Evolutionary conservation across 495 filamentous ascomycete genomes (phyloP).

Genomic region (Peziza echinospora): DNA sequence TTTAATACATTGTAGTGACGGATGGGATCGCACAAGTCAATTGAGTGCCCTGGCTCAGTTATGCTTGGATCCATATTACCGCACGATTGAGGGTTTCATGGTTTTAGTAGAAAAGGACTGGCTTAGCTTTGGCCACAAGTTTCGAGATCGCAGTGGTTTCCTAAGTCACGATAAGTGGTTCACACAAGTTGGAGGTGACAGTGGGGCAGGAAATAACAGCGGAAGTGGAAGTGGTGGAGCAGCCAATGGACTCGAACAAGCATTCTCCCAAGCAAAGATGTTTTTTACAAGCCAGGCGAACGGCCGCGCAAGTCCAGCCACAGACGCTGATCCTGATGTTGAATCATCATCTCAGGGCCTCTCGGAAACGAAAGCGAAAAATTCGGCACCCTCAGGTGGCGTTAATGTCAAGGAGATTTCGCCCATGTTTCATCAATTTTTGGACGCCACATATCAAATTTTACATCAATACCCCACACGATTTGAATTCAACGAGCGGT

Average conservation of each 20-base stretch:
- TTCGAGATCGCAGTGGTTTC: constrained; percentile 67
- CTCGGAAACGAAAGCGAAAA: neutral
- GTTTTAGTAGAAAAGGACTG: constrained; percentile 93
- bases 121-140: constrained; percentile 96
- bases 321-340: constrained; percentile 11
- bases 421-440: constrained; percentile 96
- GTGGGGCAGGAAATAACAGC: constrained; percentile 5
- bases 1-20: constrained; percentile 92
- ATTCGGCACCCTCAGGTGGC: neutral
- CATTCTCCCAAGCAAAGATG: constrained; percentile 64
- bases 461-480: constrained; percentile 67
- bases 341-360: neutral
- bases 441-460: constrained; percentile 86
- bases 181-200: constrained; percentile 21
- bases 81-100: constrained; percentile 90
- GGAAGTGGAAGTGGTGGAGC: constrained; percentile 26
- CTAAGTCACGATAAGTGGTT: constrained; percentile 93
- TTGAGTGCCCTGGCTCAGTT: constrained; percentile 84
- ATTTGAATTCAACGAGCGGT: constrained; percentile 95
- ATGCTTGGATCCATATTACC: constrained; percentile 86
- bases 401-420: constrained; percentile 48
- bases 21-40: constrained; percentile 94
- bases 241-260: constrained; percentile 59
- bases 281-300: constrained; percentile 41
- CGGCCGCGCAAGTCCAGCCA: constrained; percentile 22